Evolutionary conservation across 2,329 filamentous ascomycete genomes (phyloP), one percentile per base, ranked within the genome.

Genomic region (Xenoacremonium recifei): DNA sequence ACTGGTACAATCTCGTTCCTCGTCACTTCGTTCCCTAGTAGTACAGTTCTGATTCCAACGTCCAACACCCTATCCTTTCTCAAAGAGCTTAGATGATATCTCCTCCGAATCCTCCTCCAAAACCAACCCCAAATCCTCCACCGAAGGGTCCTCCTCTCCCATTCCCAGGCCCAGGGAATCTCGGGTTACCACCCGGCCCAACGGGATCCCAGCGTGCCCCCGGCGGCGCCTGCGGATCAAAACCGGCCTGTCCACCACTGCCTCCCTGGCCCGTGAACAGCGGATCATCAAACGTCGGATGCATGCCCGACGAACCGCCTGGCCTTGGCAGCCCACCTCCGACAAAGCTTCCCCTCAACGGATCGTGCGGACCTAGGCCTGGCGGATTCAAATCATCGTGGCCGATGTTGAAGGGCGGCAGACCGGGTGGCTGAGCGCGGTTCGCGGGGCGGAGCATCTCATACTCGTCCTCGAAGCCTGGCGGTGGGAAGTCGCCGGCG

Each of bases 261-360:
- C 70, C 73, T 12, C 66, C 65, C 12, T 65, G 70, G 2, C 66
- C 65, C 9, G 70, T 70, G 60, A 96, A 96, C 35, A 96, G 66
- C 6, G 89, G 89, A 60, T 97, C 91, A 55, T 96, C 89, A 62
- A 96, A 93, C 0, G 91, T 95, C 1, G 93, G 93, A 65, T 96
- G 88, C 93, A 99, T 99, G 1, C 93, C 93, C 11, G 85, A 82
- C 10, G 77, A 77, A 16, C 82, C 78, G 12, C 80, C 79, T 1
- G 74, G 72, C n/a, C 75, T 69, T 17, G 74, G 72, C 5, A 82
- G 65, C 1, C 80, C 76, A n/a, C 79, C 75, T 21, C 80, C 79
- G 6, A 82, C 79, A 41, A 89, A 79, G 3, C 79, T 77, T 4
- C 80, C 79, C 21, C 87, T 72, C 3, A 96, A 67, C 11, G 92